Evolutionary conservation across 768 basidiomycete genomes (phyloP).

Genomic region (Obba rivulosa): DNA sequence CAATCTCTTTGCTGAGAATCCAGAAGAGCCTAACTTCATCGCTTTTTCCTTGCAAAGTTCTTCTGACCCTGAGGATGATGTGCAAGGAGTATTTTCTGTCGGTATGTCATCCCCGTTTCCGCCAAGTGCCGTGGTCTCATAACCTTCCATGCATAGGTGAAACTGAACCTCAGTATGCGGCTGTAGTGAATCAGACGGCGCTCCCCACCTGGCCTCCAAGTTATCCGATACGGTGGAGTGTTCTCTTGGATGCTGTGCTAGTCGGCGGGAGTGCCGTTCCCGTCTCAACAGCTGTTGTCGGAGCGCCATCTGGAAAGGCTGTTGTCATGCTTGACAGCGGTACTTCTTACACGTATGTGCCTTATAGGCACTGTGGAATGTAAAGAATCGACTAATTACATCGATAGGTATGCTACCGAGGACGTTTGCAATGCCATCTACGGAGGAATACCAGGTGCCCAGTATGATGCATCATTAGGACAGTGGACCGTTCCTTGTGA

Average conservation of each 20-base stretch:
- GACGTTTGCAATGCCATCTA: slow-evolving; percentile 69
- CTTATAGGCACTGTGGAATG: too few relatives aligned
- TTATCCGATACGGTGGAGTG: slow-evolving; percentile 66
- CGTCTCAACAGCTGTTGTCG: slow-evolving; percentile 49
- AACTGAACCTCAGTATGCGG: slow-evolving; percentile 55
- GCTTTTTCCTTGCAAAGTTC: slow-evolving; percentile 68
- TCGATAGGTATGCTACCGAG: slow-evolving; percentile 58
- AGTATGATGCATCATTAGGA: slow-evolving; percentile 42
- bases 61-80: slow-evolving; percentile 43
- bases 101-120: slow-evolving; percentile 34
- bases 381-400: too few relatives aligned
- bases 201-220: slow-evolving; percentile 72
- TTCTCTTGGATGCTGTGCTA: slow-evolving; percentile 70
- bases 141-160: slow-evolving; percentile 42
- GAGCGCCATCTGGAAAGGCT: slow-evolving; percentile 63
- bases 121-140: not conserved
- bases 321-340: slow-evolving; percentile 78
- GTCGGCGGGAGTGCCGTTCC: slow-evolving; percentile 46
- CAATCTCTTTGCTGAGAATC: slow-evolving; percentile 69
- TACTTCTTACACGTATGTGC: slow-evolving; percentile 68
- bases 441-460: slow-evolving; percentile 55
- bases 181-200: slow-evolving; percentile 47
- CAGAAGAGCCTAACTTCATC: slow-evolving; percentile 72
- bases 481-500: slow-evolving; percentile 75
- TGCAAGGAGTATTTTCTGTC: slow-evolving; percentile 67